These are phyloP conservation scores for Ascomycota sp. DNA, from an alignment of 2,329 filamentous ascomycete genomes.

Conservation along the genomic window DNA sequence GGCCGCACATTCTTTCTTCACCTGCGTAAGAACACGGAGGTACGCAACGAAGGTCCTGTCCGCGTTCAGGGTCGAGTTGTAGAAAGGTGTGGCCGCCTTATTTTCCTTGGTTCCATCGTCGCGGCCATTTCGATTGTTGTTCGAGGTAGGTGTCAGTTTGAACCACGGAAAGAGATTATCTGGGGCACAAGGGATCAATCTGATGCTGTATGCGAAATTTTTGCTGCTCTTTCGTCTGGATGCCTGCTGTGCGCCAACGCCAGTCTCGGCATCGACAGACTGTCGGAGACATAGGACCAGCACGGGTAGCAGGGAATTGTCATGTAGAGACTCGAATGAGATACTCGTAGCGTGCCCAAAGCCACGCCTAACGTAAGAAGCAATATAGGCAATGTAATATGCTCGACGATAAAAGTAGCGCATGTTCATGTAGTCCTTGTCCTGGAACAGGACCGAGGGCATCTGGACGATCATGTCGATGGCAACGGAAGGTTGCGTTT, in stretches of 20 bases:
- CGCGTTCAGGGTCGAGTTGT: slow-evolving; percentile 66
- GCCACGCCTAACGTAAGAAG: slow-evolving; percentile 41
- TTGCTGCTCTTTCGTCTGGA: slow-evolving; percentile 7
- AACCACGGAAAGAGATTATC: slow-evolving; percentile 43
- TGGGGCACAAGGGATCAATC: slow-evolving; percentile 54
- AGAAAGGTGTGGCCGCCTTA: slow-evolving; percentile 46
- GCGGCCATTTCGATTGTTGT: slow-evolving; percentile 40
- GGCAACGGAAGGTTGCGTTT: slow-evolving; percentile 31
- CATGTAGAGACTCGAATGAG: slow-evolving; percentile 43
- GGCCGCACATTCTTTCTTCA: slow-evolving; percentile 43
- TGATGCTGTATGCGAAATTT: slow-evolving; percentile 33
- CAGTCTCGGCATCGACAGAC: slow-evolving; percentile 1
- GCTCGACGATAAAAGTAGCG: slow-evolving; percentile 88
- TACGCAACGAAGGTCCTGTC: slow-evolving; percentile 55
- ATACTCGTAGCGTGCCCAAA: slow-evolving; percentile 31
- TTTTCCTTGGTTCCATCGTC: slow-evolving; percentile 19
- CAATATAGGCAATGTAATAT: slow-evolving; percentile 70
- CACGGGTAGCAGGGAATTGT: slow-evolving; percentile 56
- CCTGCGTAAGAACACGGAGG: slow-evolving; percentile 49
- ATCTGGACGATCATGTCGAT: slow-evolving; percentile 78
- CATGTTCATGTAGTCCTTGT: slow-evolving; percentile 84
- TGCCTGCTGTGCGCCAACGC: not conserved
- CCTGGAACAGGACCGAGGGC: slow-evolving; percentile 59
- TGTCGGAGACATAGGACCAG: slow-evolving; percentile 20
- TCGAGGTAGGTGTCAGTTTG: slow-evolving; percentile 49